A percentile compares a stretch with the other conserved stretches of the same genome.
Evolutionary conservation across 371 early-diverging fungal genomes (phyloP).

Genomic region (Dinochytrium kinnereticum): DNA sequence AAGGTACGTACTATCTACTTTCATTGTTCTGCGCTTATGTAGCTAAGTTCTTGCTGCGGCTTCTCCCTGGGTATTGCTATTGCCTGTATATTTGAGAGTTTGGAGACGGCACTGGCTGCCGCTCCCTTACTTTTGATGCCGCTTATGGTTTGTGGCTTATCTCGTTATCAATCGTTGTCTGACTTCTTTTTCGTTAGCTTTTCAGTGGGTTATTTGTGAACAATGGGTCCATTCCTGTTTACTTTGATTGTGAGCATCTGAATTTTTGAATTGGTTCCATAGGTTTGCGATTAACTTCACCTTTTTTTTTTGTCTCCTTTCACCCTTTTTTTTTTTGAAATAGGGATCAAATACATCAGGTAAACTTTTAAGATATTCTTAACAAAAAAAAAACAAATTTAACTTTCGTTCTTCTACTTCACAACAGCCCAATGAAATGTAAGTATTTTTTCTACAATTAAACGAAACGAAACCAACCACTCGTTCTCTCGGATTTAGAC

Average conservation of each 20-base stretch:
- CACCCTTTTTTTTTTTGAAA: background rate
- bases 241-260: conserved; percentile 29
- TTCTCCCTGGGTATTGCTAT: conserved; percentile 32
- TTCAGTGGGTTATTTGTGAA: conserved; percentile 70
- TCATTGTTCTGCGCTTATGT: background rate
- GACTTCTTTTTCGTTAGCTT: conserved; percentile 25
- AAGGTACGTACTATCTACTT: background rate
- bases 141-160: conserved; percentile 22
- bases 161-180: background rate
- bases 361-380: too few relatives aligned
- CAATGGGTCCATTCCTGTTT: conserved; percentile 59
- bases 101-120: conserved; percentile 27
- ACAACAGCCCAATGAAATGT: conserved; percentile 25
- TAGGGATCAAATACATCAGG: conserved; percentile 39
- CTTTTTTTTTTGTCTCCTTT: background rate
- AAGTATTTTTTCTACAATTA: background rate
- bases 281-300: background rate
- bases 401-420: conserved; percentile 41
- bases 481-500: conserved; percentile 19
- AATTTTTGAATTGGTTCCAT: background rate
- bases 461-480: background rate
- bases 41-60: conserved; percentile 30
- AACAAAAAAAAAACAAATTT: conserved; percentile 51
- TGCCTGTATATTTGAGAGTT: conserved; percentile 26
- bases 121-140: conserved; percentile 31